A percentile compares a stretch with the other conserved stretches of the same genome.
Evolutionary conservation across 2,329 filamentous ascomycete genomes (phyloP).

Genomic region (Arthrocladium fulminans): DNA sequence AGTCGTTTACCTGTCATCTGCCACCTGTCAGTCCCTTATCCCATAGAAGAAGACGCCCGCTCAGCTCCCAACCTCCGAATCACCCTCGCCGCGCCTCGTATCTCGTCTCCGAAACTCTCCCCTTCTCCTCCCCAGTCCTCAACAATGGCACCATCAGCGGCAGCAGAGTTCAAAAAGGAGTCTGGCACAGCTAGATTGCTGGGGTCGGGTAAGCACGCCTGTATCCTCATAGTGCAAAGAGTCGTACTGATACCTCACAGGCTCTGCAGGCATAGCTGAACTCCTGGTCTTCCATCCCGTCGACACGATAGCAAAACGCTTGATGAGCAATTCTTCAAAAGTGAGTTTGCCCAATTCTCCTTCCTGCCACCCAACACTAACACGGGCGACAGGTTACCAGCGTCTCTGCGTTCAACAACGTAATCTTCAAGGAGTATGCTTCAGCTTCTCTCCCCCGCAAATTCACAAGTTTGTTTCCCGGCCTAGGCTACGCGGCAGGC

Average conservation of each 20-base stretch:
- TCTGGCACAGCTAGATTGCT: slow-evolving; percentile 79
- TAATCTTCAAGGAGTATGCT: slow-evolving; percentile 90
- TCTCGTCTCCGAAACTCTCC: not conserved
- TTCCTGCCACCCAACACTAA: slow-evolving; percentile 2
- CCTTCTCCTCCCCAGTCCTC: not conserved
- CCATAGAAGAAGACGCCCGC: too few relatives aligned
- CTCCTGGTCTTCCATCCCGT: slow-evolving; percentile 90
- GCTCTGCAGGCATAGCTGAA: slow-evolving; percentile 86
- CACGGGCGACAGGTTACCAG: slow-evolving; percentile 44
- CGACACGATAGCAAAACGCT: slow-evolving; percentile 94
- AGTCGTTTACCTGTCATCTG: not conserved
- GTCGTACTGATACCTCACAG: slow-evolving; percentile 39
- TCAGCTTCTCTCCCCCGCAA: slow-evolving; percentile 60
- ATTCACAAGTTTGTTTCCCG: slow-evolving; percentile 93
- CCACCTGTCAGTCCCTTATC: too few relatives aligned
- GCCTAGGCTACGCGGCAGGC: slow-evolving; percentile 90
- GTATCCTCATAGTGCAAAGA: not conserved
- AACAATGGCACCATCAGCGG: slow-evolving; percentile 25
- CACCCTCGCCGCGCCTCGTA: not conserved
- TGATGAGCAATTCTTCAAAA: slow-evolving; percentile 95
- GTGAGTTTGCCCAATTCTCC: slow-evolving; percentile 34
- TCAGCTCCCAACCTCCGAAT: not conserved
- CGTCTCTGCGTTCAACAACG: slow-evolving; percentile 63
- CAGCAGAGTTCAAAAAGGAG: slow-evolving; percentile 65
- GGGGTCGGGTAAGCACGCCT: slow-evolving; percentile 63